A percentile compares a stretch with the other conserved stretches of the same genome.
These are phyloP conservation scores for Phytophthora melonis DNA, from an alignment of 352 stramenopile genomes.

Conservation along the genomic window DNA sequence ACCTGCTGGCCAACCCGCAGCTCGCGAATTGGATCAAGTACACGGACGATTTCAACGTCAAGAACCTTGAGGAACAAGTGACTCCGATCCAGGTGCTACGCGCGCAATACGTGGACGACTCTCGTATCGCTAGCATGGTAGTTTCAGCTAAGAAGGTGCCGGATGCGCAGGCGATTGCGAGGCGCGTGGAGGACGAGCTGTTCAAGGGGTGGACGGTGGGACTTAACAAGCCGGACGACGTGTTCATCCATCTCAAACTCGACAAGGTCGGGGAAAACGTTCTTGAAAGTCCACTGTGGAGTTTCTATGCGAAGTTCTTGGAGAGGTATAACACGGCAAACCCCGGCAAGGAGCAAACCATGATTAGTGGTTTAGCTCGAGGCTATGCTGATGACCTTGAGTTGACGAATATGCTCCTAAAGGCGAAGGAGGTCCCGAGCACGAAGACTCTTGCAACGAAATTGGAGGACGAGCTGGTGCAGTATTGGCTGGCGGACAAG, in stretches of 20 bases:
- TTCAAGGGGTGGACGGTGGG: background rate
- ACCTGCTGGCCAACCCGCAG: slow-evolving; percentile 8
- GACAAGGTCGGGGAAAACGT: background rate
- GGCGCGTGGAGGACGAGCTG: background rate
- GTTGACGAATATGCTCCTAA: background rate
- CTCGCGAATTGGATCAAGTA: slow-evolving; percentile 19
- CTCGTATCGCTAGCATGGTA: background rate
- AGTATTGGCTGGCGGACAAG: background rate
- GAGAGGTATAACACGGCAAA: background rate
- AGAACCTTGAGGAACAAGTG: background rate
- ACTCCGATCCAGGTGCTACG: background rate
- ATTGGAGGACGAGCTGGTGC: background rate
- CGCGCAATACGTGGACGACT: background rate
- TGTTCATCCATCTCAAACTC: background rate
- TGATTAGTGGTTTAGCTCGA: background rate
- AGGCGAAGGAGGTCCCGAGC: background rate
- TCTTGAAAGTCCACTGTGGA: background rate
- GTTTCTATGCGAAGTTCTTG: background rate
- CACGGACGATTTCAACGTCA: slow-evolving; percentile 14
- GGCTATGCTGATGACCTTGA: background rate
- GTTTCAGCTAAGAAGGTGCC: background rate
- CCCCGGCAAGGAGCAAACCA: background rate
- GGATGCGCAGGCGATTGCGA: background rate
- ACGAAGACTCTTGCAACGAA: background rate
- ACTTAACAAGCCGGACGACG: background rate